These are phyloP conservation scores for Micromonas pusilla DNA, from an alignment of 139 green algal species.

Conservation along the genomic window DNA sequence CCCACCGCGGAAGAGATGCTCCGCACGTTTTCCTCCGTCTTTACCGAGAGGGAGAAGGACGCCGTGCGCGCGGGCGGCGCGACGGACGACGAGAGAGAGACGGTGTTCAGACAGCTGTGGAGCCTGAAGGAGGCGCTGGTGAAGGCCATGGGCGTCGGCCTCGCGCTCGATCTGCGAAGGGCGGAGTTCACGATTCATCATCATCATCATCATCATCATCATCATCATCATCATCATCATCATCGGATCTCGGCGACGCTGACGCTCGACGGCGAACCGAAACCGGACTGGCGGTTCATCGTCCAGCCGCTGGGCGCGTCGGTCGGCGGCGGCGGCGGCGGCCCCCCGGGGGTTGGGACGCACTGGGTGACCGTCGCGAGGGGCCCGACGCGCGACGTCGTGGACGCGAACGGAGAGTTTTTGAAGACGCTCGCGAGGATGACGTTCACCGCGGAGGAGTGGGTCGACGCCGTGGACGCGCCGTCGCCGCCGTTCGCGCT, in stretches of 20 bases:
- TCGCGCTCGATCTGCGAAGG: constrained; percentile 60
- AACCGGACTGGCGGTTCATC: constrained; percentile 44
- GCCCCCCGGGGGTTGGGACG: neutral
- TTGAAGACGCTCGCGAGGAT: neutral
- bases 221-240: too few species aligned
- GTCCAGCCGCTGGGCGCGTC: constrained; percentile 44
- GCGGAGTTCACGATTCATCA: constrained; percentile 45
- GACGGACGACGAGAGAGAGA: constrained; percentile 40
- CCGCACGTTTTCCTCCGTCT: constrained; percentile 19
- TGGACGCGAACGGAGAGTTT: constrained; percentile 44
- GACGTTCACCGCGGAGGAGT: neutral
- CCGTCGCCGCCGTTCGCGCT: neutral
- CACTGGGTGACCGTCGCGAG: constrained; percentile 60
- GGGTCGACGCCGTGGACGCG: neutral
- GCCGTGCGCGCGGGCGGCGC: constrained; percentile 27
- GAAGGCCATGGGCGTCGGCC: constrained; percentile 66
- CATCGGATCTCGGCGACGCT: neutral
- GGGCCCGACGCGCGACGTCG: constrained; percentile 42
- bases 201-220: too few species aligned
- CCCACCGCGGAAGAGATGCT: constrained; percentile 26
- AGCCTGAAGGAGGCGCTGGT: constrained; percentile 76
- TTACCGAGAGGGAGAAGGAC: constrained; percentile 40
- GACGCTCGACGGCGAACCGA: constrained; percentile 29
- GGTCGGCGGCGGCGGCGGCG: too few species aligned
- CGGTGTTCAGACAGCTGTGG: constrained; percentile 58